These are phyloP conservation scores for Dioscorea dumetorum DNA, from an alignment of 106 monocot genomes.

Conservation along the genomic window DNA sequence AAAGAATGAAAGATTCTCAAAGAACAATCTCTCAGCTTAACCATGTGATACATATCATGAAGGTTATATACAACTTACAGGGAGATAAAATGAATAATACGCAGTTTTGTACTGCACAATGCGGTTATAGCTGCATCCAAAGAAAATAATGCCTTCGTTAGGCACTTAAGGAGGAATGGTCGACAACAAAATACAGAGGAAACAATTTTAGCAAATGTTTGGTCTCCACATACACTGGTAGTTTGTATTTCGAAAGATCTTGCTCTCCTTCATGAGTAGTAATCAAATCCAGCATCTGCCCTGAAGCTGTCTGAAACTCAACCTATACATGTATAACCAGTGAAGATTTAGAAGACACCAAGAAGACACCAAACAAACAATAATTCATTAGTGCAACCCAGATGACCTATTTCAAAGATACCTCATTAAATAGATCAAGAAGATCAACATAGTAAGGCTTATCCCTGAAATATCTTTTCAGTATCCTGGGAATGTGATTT, in stretches of 20 bases:
- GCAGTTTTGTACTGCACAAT: slow-evolving; percentile 99
- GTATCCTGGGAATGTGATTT: slow-evolving; percentile 81
- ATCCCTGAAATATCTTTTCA: slow-evolving; percentile 66
- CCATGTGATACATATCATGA: no score
- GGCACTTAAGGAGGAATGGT: background rate
- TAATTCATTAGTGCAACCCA: background rate
- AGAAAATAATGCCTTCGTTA: background rate
- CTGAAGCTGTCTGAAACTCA: slow-evolving; percentile 94
- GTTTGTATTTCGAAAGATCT: slow-evolving; percentile 79
- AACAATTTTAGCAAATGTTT: no score
- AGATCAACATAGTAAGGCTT: slow-evolving; percentile 87
- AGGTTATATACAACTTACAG: slow-evolving; percentile 46
- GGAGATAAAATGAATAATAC: slow-evolving; percentile 97
- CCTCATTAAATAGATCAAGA: slow-evolving; percentile 97
- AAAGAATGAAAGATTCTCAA: no score
- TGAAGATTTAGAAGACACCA: background rate
- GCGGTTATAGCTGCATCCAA: slow-evolving; percentile 53
- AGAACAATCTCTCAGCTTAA: no score
- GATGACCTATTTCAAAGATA: background rate
- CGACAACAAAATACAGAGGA: no score
- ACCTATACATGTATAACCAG: slow-evolving; percentile 32
- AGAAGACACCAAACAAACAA: background rate
- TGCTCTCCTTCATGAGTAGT: slow-evolving; percentile 91
- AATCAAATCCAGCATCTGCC: slow-evolving; percentile 93
- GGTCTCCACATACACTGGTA: slow-evolving; percentile 69